Evolutionary conservation across 163 green algal genomes (phyloP), one percentile per base, ranked within the genome.

Genomic region (Coccomyxa subellipsoidea): DNA sequence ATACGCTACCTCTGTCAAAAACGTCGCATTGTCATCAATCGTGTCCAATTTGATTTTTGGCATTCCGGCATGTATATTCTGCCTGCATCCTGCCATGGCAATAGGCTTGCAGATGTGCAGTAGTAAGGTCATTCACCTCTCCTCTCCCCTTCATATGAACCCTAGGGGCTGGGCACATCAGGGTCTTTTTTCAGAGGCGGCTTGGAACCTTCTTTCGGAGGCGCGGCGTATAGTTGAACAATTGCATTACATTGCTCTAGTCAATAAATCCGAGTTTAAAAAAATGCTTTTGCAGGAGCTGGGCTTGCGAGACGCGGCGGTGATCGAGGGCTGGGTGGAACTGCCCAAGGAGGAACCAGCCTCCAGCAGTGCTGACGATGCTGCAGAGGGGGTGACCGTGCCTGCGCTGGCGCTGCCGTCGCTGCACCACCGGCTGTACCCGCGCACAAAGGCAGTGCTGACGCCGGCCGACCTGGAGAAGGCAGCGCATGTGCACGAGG

Each of bases 251-350:
- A 70, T 53, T 8, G 21, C 21, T n/a, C n/a, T n/a, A n/a, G n/a
- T n/a, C n/a, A n/a, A n/a, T n/a, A n/a, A n/a, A n/a, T n/a, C n/a
- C n/a, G n/a, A n/a, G n/a, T n/a, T n/a, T n/a, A n/a, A n/a, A n/a
- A n/a, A n/a, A n/a, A n/a, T n/a, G n/a, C n/a, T n/a, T n/a, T n/a
- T 66, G 15, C 77, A 81, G 77, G 47, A 73, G 38, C 40, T 81
- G 47, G 77, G 77, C 3, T 53, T 81, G 77, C 77, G 47, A 47
- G 77, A 81, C 47, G 38, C 38, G 29, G 77, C 77, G 47, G 40
- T 69, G 0, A 31, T 81, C 10, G 77, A 81, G 6, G 77, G 47
- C 47, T 81, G 77, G 77, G 77, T 73, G 47, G 38, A 53, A n/a
- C 3, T 81, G 77, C 40, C 40, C 6, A 29, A 69, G 38, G 32